These are phyloP conservation scores for Chrysosporium queenslandicum DNA, from an alignment of 2,329 filamentous ascomycete species.

Conservation along the genomic window DNA sequence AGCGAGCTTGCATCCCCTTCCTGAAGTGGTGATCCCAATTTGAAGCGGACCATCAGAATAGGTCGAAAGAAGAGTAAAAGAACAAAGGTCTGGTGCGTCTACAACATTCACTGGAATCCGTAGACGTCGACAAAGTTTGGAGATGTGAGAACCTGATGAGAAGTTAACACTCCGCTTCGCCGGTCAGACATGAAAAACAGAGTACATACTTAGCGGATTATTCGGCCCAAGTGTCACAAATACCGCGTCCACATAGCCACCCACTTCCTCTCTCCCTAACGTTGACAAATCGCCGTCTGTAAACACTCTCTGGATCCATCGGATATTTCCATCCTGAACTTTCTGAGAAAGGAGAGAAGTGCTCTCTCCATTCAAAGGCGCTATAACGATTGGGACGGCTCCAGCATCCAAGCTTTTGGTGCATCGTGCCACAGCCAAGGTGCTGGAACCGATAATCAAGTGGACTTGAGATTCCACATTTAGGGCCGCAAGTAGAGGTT, in stretches of 20 bases:
- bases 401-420: conserved; percentile 70
- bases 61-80: conserved; percentile 80
- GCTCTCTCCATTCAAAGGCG: conserved; percentile 54
- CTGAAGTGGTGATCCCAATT: conserved; percentile 90
- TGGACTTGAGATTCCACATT: conserved; percentile 49
- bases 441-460: conserved; percentile 74
- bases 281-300: conserved; percentile 60
- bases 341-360: conserved; percentile 45
- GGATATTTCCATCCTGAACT: conserved; percentile 34
- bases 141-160: conserved; percentile 53
- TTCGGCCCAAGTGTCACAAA: conserved; percentile 62
- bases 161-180: not conserved
- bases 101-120: conserved; percentile 90
- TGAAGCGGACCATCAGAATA: conserved; percentile 85
- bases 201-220: conserved; percentile 39
- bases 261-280: conserved; percentile 71
- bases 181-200: not conserved
- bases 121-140: conserved; percentile 61
- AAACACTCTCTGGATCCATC: conserved; percentile 46
- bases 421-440: conserved; percentile 77
- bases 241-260: conserved; percentile 73
- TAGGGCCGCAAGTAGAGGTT: conserved; percentile 31
- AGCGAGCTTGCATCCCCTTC: conserved; percentile 85
- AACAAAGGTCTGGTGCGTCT: conserved; percentile 76
- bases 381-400: conserved; percentile 68